These are phyloP conservation scores for Dryadomyces quercivorus DNA, from an alignment of 2,329 filamentous ascomycete species.

Conservation along the genomic window DNA sequence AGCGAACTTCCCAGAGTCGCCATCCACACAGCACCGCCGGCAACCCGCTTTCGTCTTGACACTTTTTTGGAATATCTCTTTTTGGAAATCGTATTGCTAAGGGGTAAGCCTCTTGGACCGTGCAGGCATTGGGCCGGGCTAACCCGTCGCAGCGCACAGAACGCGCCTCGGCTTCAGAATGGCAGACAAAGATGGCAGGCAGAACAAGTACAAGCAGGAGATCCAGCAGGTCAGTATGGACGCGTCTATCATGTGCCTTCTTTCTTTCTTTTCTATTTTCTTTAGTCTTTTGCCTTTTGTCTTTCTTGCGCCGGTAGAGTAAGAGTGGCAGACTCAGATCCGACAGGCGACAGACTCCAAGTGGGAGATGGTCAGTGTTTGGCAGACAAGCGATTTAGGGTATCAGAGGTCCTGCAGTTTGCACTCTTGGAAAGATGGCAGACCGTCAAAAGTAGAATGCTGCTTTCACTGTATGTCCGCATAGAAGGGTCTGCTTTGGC, in stretches of 20 bases:
- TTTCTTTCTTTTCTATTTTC: not conserved
- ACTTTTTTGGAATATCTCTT: not conserved
- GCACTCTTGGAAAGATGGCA: too few relatives aligned
- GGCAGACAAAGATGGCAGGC: slow-evolving; percentile 58
- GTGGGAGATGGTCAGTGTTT: too few relatives aligned
- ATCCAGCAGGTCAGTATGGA: slow-evolving; percentile 71
- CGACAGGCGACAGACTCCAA: too few relatives aligned
- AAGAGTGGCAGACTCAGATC: too few relatives aligned
- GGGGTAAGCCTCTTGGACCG: not conserved
- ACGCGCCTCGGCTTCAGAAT: slow-evolving; percentile 31
- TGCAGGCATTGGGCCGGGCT: not conserved
- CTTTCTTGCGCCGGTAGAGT: not conserved
- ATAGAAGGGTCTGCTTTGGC: too few relatives aligned
- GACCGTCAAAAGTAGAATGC: too few relatives aligned
- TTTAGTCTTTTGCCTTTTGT: too few relatives aligned
- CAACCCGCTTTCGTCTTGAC: not conserved
- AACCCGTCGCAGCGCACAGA: not conserved
- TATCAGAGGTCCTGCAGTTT: too few relatives aligned
- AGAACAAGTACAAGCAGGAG: slow-evolving; percentile 86
- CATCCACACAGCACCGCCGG: not conserved
- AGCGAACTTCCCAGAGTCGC: too few relatives aligned
- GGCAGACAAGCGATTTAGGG: too few relatives aligned
- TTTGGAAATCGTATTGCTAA: not conserved
- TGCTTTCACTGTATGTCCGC: too few relatives aligned
- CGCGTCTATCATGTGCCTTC: not conserved